These are phyloP conservation scores for Melanopsichium pennsylvanicum DNA, from an alignment of 1,284 basidiomycete genomes.

Conservation along the genomic window DNA sequence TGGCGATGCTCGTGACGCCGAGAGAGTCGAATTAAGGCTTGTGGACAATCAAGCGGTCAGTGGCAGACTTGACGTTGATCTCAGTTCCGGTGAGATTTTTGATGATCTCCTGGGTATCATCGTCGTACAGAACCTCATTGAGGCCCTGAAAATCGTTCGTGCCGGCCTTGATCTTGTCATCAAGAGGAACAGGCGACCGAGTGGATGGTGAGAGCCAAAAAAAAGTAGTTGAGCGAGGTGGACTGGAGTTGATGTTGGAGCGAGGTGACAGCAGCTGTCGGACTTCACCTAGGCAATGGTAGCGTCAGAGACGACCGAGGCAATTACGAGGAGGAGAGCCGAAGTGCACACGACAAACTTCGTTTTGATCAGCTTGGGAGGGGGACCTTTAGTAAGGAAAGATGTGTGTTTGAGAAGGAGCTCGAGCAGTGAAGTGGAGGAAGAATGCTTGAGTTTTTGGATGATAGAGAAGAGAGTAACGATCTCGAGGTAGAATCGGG, in stretches of 20 bases:
- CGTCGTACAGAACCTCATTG: slow-evolving; percentile 11
- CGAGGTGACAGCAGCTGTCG: slow-evolving; percentile 11
- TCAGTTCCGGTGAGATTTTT: slow-evolving; percentile 14
- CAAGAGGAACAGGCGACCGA: slow-evolving; percentile 2
- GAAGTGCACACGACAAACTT: slow-evolving; percentile 12
- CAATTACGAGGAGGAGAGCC: slow-evolving; percentile 10
- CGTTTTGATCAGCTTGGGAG: too few relatives aligned
- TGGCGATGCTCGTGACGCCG: slow-evolving; percentile 4
- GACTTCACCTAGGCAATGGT: slow-evolving; percentile 18
- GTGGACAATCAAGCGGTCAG: slow-evolving; percentile 7
- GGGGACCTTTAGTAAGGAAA: too few relatives aligned
- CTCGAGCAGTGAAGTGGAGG: too few relatives aligned
- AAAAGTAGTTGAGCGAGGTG: slow-evolving; percentile 17
- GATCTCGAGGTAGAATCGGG: too few relatives aligned
- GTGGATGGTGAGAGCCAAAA: slow-evolving; percentile 16
- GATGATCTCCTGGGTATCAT: slow-evolving; percentile 14
- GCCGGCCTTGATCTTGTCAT: slow-evolving; percentile 23
- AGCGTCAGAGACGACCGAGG: slow-evolving; percentile 11
- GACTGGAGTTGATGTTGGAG: slow-evolving; percentile 16
- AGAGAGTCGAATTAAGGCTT: slow-evolving; percentile 16
- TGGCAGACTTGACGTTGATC: slow-evolving; percentile 15
- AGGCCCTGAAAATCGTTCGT: slow-evolving; percentile 11
- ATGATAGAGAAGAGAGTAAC: too few relatives aligned
- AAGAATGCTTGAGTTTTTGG: too few relatives aligned
- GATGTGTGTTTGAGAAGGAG: too few relatives aligned